Conservation (phyloP, 768 basidiomycete genomes). For the Tulasnella sp. region DNA sequence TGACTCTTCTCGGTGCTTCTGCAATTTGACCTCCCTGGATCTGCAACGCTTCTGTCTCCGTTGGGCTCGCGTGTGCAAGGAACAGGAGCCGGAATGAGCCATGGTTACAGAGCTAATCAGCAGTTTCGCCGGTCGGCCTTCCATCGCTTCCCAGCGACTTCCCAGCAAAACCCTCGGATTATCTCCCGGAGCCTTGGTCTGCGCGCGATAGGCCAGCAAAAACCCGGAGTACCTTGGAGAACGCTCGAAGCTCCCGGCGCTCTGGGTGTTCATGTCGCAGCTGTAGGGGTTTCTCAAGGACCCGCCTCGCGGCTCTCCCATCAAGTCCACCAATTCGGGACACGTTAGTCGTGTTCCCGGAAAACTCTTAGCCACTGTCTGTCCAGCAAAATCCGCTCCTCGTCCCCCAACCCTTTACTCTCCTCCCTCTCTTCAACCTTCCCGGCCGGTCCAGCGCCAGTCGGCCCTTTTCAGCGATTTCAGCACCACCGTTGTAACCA, state of each 20-base stretch:
- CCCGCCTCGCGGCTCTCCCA: not conserved
- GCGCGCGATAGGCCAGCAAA: not conserved
- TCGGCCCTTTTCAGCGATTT: not conserved
- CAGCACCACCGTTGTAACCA: not conserved
- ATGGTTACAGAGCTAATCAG: not conserved
- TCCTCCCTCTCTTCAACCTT: not conserved
- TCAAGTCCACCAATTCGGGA: not conserved
- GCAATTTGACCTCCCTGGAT: conserved; percentile 15
- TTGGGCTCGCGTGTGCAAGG: not conserved
- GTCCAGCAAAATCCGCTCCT: not conserved
- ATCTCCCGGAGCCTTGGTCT: not conserved
- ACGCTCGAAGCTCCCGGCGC: not conserved
- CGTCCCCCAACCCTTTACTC: not conserved
- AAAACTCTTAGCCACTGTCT: not conserved
- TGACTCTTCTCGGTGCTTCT: conserved; percentile 1
- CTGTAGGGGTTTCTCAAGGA: not conserved
- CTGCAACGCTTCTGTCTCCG: conserved; percentile 16
- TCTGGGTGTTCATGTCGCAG: not conserved
- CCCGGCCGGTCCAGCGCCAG: not conserved
- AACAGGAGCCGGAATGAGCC: not conserved
- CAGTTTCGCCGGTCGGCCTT: not conserved
- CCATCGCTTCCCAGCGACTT: not conserved
- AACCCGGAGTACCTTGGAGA: not conserved
- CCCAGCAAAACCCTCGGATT: not conserved
- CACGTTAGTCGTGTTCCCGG: not conserved